These are phyloP conservation scores for Xylaria longipes DNA, from an alignment of 495 filamentous ascomycete genomes.

Conservation along the genomic window DNA sequence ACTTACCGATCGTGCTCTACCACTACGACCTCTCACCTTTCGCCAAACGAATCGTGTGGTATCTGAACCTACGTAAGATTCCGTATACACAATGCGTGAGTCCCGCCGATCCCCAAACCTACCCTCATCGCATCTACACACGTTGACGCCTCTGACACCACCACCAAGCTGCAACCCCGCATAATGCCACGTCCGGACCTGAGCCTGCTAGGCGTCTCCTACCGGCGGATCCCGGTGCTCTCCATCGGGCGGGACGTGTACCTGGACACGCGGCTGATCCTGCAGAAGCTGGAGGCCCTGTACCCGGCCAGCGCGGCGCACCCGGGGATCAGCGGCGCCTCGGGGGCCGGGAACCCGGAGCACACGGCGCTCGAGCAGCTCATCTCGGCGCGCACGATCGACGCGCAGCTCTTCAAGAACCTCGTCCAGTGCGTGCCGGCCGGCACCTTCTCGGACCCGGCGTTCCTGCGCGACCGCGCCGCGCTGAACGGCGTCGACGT, in stretches of 20 bases:
- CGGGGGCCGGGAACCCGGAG: conserved; percentile 16
- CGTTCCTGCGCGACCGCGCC: conserved; percentile 60
- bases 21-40: conserved; percentile 66
- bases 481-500: conserved; percentile 39
- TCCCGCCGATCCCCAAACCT: conserved; percentile 4
- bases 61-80: conserved; percentile 63
- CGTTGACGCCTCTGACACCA: background rate
- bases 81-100: conserved; percentile 63
- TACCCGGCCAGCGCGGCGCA: conserved; percentile 44
- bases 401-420: conserved; percentile 55
- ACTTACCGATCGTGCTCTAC: conserved; percentile 55
- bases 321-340: conserved; percentile 18
- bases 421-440: conserved; percentile 39
- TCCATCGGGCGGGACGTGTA: conserved; percentile 54
- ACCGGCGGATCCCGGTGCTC: conserved; percentile 71
- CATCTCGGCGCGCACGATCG: conserved; percentile 39
- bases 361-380: conserved; percentile 31
- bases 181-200: conserved; percentile 66
- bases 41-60: conserved; percentile 63
- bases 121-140: background rate
- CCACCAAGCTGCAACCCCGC: conserved; percentile 60
- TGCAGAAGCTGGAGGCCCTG: conserved; percentile 60
- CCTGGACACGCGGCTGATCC: conserved; percentile 65
- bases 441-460: conserved; percentile 32
- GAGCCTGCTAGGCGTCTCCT: conserved; percentile 58